Conservation (phyloP, 495 filamentous ascomycete genomes). For the Xylaria palmicola region DNA sequence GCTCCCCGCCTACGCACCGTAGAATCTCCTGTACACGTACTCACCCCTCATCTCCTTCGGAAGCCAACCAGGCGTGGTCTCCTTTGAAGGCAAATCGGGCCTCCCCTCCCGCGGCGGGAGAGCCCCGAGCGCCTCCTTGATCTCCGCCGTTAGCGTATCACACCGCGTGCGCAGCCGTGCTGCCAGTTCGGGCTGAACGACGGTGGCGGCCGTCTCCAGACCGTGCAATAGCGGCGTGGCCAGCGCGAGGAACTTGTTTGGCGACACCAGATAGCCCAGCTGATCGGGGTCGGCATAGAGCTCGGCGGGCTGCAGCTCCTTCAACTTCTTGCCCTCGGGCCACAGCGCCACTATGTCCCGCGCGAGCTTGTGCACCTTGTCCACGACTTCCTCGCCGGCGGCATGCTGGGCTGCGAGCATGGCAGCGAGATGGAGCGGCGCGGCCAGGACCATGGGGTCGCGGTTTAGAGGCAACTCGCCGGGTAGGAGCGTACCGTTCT, state of each 20-base stretch:
- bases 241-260: constrained; percentile 25
- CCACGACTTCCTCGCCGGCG: constrained; percentile 24
- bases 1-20: constrained; percentile 12
- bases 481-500: not conserved
- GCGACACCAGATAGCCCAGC: constrained; percentile 28
- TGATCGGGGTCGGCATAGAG: constrained; percentile 16
- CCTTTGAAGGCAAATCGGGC: too few species aligned
- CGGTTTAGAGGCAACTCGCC: constrained; percentile 27
- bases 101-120: not conserved
- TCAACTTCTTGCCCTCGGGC: constrained; percentile 33
- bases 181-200: constrained; percentile 38
- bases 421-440: constrained; percentile 41
- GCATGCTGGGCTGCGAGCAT: constrained; percentile 26
- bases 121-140: constrained; percentile 19
- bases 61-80: not conserved
- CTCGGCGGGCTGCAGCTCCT: constrained; percentile 30
- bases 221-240: constrained; percentile 40
- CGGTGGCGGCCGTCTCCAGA: constrained; percentile 35
- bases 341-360: constrained; percentile 36
- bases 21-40: constrained; percentile 27
- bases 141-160: constrained; percentile 27
- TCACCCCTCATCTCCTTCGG: not conserved
- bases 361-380: constrained; percentile 34
- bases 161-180: constrained; percentile 29
- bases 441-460: constrained; percentile 40